phyloP scores from a whole-genome alignment of 2,329 filamentous ascomycete genomes.

The Phyllosticta paracitricarpa region DNA sequence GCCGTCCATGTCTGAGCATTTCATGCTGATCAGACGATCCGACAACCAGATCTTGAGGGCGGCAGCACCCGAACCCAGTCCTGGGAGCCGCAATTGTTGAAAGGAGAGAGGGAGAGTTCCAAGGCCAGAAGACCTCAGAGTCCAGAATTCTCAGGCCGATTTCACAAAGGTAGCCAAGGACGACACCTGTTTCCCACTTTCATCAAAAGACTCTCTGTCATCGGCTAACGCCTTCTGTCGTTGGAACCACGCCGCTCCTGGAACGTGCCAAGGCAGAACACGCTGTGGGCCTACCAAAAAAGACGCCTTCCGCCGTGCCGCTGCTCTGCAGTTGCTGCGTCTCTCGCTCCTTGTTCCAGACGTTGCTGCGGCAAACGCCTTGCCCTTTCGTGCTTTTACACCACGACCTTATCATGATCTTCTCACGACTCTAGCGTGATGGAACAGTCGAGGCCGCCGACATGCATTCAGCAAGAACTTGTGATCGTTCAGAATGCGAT shows the following conservation, averaged over 20 bases:
- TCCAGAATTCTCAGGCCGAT: not conserved
- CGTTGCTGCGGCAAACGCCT: not conserved
- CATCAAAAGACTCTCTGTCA: not conserved
- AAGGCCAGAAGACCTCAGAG: not conserved
- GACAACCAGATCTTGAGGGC: not conserved
- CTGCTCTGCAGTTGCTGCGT: conserved; percentile 3
- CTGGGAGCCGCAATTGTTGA: not conserved
- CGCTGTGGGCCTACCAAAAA: not conserved
- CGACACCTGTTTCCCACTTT: not conserved
- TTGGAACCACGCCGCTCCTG: not conserved
- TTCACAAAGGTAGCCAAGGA: not conserved
- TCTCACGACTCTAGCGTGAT: not conserved
- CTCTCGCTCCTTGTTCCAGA: not conserved
- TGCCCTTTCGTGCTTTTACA: not conserved
- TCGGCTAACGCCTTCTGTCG: not conserved
- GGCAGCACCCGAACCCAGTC: not conserved
- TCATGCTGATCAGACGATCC: conserved; percentile 11
- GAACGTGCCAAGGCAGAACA: conserved; percentile 4
- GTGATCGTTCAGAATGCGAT: not conserved
- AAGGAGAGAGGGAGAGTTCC: not conserved
- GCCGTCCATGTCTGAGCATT: not conserved
- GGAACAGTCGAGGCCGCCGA: not conserved
- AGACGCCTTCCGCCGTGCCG: conserved; percentile 7
- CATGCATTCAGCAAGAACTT: not conserved
- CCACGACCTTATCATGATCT: conserved; percentile 4